Percentiles rank a stretch among this genome's conserved stretches.
phyloP scores from a whole-genome alignment of 768 basidiomycete species.

The Leccinum obscurum region DNA sequence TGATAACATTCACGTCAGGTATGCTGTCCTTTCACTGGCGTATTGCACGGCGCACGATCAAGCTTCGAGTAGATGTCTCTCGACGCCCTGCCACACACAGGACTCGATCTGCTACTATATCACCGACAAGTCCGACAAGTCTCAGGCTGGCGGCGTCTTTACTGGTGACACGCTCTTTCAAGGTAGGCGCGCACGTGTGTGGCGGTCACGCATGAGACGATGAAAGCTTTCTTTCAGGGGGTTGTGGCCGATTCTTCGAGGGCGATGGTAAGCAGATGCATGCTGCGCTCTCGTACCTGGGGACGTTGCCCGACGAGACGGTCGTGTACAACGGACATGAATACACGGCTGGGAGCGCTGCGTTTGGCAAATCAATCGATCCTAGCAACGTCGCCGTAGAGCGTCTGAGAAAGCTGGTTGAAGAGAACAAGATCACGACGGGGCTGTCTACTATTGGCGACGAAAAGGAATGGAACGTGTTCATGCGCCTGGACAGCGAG shows the following conservation, averaged over 20 bases:
- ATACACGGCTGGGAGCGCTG: constrained; percentile 74
- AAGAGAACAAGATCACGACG: constrained; percentile 62
- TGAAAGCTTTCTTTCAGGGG: constrained; percentile 44
- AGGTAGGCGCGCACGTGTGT: constrained; percentile 20
- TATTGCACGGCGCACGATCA: constrained; percentile 4
- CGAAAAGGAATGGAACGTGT: constrained; percentile 94
- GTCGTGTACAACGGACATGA: constrained; percentile 90
- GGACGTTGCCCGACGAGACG: constrained; percentile 74
- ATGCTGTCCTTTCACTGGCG: constrained; percentile 13
- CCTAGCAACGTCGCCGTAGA: constrained; percentile 62
- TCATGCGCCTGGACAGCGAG: constrained; percentile 75
- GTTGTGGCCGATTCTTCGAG: constrained; percentile 96
- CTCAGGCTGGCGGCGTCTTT: constrained; percentile 76
- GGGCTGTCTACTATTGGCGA: constrained; percentile 89
- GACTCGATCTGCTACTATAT: constrained; percentile 94
- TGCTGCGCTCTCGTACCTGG: constrained; percentile 64
- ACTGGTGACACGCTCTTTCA: constrained; percentile 93
- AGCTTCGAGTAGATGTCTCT: constrained; percentile 57
- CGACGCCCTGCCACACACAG: constrained; percentile 93
- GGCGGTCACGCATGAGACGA: neutral
- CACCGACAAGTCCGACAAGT: constrained; percentile 45
- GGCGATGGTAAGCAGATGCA: constrained; percentile 82
- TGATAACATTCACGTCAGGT: constrained; percentile 61
- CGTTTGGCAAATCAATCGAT: constrained; percentile 67
- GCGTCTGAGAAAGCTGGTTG: constrained; percentile 57